Base-by-base conservation (phyloP, 257 asterid genomes). In the Rauvolfia tetraphylla region DNA sequence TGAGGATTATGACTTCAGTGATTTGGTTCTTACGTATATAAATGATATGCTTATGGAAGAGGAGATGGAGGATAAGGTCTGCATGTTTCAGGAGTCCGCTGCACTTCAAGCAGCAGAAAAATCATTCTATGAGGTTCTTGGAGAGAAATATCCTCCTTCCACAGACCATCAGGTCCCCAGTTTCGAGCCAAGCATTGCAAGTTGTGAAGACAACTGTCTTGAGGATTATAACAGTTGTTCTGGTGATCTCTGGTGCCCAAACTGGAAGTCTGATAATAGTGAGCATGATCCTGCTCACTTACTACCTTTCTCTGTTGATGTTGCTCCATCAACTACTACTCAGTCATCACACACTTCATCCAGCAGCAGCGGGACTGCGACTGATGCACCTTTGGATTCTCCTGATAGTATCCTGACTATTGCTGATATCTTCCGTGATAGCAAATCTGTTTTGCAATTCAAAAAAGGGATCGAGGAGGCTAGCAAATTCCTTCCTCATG, bases 21-120 rank as follows among this genome's bases (percentile, higher is more conserved):
- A 90, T 79, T 86, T 31, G 71, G 93, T 89, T 31, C 90, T 92
- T 34, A 85, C 83, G 78, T 92, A 89, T 62, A 90, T 92, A 31
- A 86, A 72, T 76, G 86, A 88, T 14, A 89, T 92, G 72, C 92
- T 92, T 68, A 90, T 92, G 97, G 97, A 92, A 82, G 97, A 90
- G 81, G 91, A 90, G 10, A 92, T 89, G 83, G 96, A 90, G 80
- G 96, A 90, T 33, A 92, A 86, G 75, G 75, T 82, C 6, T 88
- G 92, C 74, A 88, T 84, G 92, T 89, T 92, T 83, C 96, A 87
- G 76, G 97, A 90, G 38, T 89, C 95, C 51, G 89, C 93, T 0
- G 96, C 97, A 68, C 90, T 92, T 82, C 93, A 89, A 76, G 97
- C 89, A 41, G 95, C 96, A 0, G 97, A 92, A 51, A 92, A 88